phyloP scores from a whole-genome alignment of 2,329 filamentous ascomycete genomes.

The Clathrospora elynae region DNA sequence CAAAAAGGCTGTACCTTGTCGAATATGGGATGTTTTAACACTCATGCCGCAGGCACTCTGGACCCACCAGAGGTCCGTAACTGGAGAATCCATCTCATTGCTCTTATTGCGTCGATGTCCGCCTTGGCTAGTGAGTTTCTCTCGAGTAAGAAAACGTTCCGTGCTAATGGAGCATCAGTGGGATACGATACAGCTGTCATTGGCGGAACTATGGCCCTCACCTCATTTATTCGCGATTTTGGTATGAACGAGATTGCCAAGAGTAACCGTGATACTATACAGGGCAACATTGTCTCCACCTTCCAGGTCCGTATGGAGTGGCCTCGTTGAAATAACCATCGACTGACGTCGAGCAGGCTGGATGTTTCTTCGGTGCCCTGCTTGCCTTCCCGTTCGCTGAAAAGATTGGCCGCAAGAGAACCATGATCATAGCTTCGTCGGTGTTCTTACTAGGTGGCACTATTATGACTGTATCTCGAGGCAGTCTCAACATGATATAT shows the following conservation, averaged over 20 bases:
- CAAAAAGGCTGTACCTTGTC: slow-evolving; percentile 1
- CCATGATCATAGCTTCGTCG: slow-evolving; percentile 53
- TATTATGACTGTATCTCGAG: slow-evolving; percentile 48
- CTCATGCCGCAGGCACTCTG: slow-evolving; percentile 40
- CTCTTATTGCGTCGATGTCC: slow-evolving; percentile 46
- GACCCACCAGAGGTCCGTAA: slow-evolving; percentile 46
- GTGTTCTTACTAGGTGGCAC: slow-evolving; percentile 53
- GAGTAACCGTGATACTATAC: slow-evolving; percentile 43
- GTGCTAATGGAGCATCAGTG: slow-evolving; percentile 23
- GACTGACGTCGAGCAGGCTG: slow-evolving; percentile 22
- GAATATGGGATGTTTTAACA: slow-evolving; percentile 39
- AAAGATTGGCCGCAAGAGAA: slow-evolving; percentile 55
- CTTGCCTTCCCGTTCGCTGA: slow-evolving; percentile 56
- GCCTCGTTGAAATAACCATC: not conserved
- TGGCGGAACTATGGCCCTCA: slow-evolving; percentile 49
- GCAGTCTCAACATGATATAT: slow-evolving; percentile 46
- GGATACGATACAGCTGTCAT: slow-evolving; percentile 47
- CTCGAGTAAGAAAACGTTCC: not conserved
- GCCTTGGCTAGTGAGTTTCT: slow-evolving; percentile 41
- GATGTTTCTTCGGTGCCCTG: slow-evolving; percentile 50
- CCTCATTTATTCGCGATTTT: slow-evolving; percentile 48
- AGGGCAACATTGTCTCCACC: slow-evolving; percentile 49
- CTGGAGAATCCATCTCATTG: slow-evolving; percentile 44
- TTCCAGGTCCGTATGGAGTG: slow-evolving; percentile 34
- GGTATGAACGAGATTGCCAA: slow-evolving; percentile 37